A percentile compares a stretch with the other conserved stretches of the same genome.
Conservation (phyloP, 805 yeast genomes). For the Monosporozyma unispora region DNA sequence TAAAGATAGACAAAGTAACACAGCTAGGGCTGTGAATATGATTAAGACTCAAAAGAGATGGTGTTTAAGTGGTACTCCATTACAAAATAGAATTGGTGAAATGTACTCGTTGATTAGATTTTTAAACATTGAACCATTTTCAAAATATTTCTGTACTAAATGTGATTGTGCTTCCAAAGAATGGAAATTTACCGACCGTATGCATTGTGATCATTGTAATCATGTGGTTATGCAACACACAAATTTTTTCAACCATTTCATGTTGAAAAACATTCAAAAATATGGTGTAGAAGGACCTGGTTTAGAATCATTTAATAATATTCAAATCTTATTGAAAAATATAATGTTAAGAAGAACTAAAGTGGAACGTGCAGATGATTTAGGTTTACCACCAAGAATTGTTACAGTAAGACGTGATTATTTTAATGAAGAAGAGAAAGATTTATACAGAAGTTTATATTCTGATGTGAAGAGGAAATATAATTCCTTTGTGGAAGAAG, state of each 20-base stretch:
- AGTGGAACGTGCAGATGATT: conserved; percentile 91
- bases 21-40: conserved; percentile 83
- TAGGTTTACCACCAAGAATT: conserved; percentile 93
- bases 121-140: conserved; percentile 74
- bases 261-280: conserved; percentile 88
- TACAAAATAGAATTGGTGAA: conserved; percentile 95
- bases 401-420: conserved; percentile 80
- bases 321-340: conserved; percentile 64
- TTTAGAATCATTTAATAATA: conserved; percentile 60
- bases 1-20: conserved; percentile 87
- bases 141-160: conserved; percentile 84
- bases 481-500: conserved; percentile 89
- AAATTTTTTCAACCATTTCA: conserved; percentile 89
- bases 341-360: conserved; percentile 93
- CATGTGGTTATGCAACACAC: conserved; percentile 94
- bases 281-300: conserved; percentile 80
- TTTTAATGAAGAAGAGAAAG: conserved; percentile 93
- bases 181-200: conserved; percentile 79
- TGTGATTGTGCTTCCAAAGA: conserved; percentile 76
- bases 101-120: conserved; percentile 86
- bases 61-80: conserved; percentile 94
- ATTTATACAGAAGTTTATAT: conserved; percentile 78
- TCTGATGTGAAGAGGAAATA: conserved; percentile 80
- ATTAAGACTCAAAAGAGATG: conserved; percentile 67
- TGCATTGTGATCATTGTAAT: conserved; percentile 78